These are phyloP conservation scores for Isochrysis galbana DNA, from an alignment of 78 protist species.

Conservation along the genomic window DNA sequence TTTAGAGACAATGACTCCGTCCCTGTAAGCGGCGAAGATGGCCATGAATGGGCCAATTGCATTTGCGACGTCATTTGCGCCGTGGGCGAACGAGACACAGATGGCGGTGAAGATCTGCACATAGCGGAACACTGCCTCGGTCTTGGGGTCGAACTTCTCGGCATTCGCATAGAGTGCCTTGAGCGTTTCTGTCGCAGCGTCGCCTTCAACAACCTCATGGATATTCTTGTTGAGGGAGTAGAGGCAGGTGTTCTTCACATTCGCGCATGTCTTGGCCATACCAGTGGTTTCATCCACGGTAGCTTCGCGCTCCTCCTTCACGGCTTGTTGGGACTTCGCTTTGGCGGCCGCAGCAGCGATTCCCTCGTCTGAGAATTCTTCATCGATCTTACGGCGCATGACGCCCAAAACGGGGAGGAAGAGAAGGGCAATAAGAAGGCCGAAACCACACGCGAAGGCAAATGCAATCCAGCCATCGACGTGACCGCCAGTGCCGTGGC, in stretches of 20 bases:
- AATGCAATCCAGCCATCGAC: neutral
- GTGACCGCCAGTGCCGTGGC: neutral
- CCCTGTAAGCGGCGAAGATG: neutral
- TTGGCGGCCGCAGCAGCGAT: neutral
- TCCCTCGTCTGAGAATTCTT: neutral
- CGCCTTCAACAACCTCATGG: neutral
- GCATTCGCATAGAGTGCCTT: neutral
- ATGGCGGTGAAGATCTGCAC: conserved; percentile 19
- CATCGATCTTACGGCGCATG: neutral
- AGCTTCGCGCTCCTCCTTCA: neutral
- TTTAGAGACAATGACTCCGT: neutral
- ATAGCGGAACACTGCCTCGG: conserved; percentile 39
- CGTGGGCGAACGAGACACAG: conserved; percentile 39
- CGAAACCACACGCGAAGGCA: neutral
- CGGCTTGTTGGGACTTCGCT: too few species aligned
- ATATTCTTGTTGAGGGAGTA: neutral
- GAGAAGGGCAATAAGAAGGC: neutral
- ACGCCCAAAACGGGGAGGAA: neutral
- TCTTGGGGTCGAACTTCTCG: neutral
- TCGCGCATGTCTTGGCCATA: neutral
- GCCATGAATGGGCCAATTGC: conserved; percentile 39
- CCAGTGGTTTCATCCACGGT: neutral
- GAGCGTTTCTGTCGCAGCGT: too few species aligned
- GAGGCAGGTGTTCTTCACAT: neutral
- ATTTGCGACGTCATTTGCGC: conserved; percentile 31